Evolutionary conservation across 1,284 basidiomycete species (phyloP).

Genomic region (Meripilus lineatus): DNA sequence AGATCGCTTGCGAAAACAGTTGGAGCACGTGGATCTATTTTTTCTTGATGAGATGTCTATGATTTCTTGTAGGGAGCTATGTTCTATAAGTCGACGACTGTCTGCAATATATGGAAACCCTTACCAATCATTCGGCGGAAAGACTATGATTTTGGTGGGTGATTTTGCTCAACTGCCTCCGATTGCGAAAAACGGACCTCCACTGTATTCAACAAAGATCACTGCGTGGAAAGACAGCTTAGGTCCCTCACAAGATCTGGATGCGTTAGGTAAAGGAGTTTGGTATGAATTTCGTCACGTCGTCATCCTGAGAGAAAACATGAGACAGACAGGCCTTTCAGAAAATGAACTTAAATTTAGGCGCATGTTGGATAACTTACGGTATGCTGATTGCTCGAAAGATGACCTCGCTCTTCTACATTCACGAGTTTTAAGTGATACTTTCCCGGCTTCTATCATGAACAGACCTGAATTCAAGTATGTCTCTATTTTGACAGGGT

Average conservation of each 20-base stretch:
- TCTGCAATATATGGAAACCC: neutral
- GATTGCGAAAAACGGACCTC: conserved; percentile 1
- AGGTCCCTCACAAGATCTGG: too few relatives aligned
- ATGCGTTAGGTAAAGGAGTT: too few relatives aligned
- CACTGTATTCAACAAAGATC: neutral
- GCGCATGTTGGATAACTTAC: conserved; percentile 1
- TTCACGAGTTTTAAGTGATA: neutral
- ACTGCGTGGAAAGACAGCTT: too few relatives aligned
- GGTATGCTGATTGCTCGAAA: neutral
- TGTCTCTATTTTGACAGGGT: conserved; percentile 30
- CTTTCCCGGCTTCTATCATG: conserved; percentile 9
- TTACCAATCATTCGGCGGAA: conserved; percentile 7
- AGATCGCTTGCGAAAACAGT: too few relatives aligned
- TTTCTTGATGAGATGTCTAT: too few relatives aligned
- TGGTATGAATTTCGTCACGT: conserved; percentile 9
- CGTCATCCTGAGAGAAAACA: conserved; percentile 9
- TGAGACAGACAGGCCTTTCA: conserved; percentile 1
- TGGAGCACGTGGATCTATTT: conserved; percentile 28
- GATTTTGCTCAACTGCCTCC: conserved; percentile 18
- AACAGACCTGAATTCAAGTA: conserved; percentile 20
- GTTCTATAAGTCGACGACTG: conserved; percentile 6
- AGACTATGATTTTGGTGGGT: too few relatives aligned
- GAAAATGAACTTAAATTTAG: neutral
- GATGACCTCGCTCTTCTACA: neutral
- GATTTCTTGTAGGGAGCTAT: conserved; percentile 4